Base-by-base conservation (phyloP, 2,329 filamentous ascomycete species). In the Tothia fuscella region DNA sequence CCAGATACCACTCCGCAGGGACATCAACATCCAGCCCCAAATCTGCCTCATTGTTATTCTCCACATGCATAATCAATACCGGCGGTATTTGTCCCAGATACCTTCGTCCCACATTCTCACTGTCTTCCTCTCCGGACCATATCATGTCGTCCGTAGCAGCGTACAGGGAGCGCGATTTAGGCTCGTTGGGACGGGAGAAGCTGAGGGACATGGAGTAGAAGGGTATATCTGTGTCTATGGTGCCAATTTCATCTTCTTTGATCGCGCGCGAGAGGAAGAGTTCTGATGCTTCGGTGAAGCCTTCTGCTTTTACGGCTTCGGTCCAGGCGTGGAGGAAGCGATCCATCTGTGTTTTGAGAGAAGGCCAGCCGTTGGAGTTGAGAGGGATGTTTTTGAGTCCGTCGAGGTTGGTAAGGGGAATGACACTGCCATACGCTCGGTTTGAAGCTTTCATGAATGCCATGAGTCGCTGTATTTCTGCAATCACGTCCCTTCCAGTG, bases 391-490 rank as follows among this genome's bases (percentile, higher is more conserved):
- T 48, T 41, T 45, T 55, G 51, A 56, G 56, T 13, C 53, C 56
- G 24, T 66, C 63, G 6, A 70, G 50, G 29, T 65, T 57, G 20
- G 63, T 56, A 30, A 80, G 57, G 1, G 64, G 62, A 48, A 72
- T 70, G 5, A 63, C 60, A 47, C 71, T 77, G 4, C 70, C 75
- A 53, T 78, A 80, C 2, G 72, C 67, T 43, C 76, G 67, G 32
- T 70, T 58, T 3, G 74, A 75, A 4, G 55, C 57, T 50, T 77
- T 72, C 36, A 80, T 55, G 42, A 79, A 76, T 4, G 75, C 74
- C 63, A 78, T 73, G 35, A 80, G 51, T 10, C 76, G 66, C 53
- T 80, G 76, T 26, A 67, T 61, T 55, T 80, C 76, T 36, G 69
- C 59, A 7, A 78, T 55, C 14, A 77, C 57, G 2, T 66, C 62